Conservation (phyloP, 2,329 filamentous ascomycete genomes). For the Claviceps sp. region DNA sequence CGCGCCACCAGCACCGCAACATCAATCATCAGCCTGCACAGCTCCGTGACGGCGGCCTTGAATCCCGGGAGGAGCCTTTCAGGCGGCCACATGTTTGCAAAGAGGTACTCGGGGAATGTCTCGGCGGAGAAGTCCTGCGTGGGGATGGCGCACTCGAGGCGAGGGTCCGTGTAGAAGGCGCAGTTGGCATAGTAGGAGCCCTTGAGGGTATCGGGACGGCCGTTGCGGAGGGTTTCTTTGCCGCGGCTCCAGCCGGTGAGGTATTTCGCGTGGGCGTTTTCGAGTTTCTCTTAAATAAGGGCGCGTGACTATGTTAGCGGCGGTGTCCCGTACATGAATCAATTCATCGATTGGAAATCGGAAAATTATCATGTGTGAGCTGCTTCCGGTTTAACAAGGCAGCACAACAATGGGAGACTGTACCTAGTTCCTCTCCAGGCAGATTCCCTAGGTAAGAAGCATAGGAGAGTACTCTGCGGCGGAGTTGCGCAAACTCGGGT, state of each 20-base stretch:
- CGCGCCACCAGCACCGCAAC: constrained; percentile 75
- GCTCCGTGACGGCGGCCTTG: constrained; percentile 52
- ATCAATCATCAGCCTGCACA: constrained; percentile 80
- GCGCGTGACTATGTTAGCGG: no score
- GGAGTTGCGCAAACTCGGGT: constrained; percentile 53
- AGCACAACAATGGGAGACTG: not conserved
- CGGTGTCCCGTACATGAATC: no score
- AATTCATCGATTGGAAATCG: no score
- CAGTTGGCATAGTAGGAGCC: constrained; percentile 78
- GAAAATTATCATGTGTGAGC: no score
- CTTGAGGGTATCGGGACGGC: constrained; percentile 66
- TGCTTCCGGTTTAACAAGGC: no score
- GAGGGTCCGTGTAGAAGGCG: constrained; percentile 57
- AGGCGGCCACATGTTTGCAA: constrained; percentile 78
- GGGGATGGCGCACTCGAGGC: constrained; percentile 48
- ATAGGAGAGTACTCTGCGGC: constrained; percentile 66
- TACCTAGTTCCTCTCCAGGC: constrained; percentile 56
- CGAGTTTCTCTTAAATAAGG: constrained; percentile 32
- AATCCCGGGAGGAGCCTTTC: constrained; percentile 61
- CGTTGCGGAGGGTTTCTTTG: constrained; percentile 68
- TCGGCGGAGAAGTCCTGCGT: constrained; percentile 41
- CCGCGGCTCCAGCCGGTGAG: constrained; percentile 67
- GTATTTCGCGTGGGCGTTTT: constrained; percentile 48
- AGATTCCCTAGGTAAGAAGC: constrained; percentile 82
- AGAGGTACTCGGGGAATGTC: constrained; percentile 76